Percentiles rank a stretch among this genome's conserved stretches.
Conservation (phyloP, 768 basidiomycete species). For the Russula virescens region DNA sequence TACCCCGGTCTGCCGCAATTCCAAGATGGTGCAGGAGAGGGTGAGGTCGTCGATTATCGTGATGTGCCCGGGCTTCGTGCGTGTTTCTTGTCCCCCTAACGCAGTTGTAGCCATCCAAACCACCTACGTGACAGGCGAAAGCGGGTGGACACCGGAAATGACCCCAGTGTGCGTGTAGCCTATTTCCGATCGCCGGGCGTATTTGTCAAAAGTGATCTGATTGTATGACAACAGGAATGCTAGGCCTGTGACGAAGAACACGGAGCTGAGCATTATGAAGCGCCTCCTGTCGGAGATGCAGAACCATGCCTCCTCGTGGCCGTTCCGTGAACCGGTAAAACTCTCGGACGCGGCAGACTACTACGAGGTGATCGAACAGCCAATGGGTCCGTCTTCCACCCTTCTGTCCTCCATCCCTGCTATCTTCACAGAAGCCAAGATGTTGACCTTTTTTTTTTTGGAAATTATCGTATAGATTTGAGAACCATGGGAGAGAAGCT, state of each 20-base stretch:
- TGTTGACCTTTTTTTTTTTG: not conserved
- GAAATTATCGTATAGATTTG: slow-evolving; percentile 54
- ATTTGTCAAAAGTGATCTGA: not conserved
- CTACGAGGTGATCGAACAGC: slow-evolving; percentile 79
- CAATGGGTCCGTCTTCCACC: slow-evolving; percentile 70
- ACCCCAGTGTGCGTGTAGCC: slow-evolving; percentile 53
- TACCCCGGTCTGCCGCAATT: slow-evolving; percentile 77
- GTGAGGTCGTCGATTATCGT: slow-evolving; percentile 55
- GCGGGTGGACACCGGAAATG: slow-evolving; percentile 88
- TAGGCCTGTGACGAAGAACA: slow-evolving; percentile 45
- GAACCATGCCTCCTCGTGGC: slow-evolving; percentile 77
- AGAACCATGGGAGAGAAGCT: slow-evolving; percentile 85
- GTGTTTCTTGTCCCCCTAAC: slow-evolving; percentile 26
- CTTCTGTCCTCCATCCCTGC: not conserved
- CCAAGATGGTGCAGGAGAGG: slow-evolving; percentile 49
- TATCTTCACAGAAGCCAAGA: slow-evolving; percentile 4
- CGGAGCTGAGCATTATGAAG: slow-evolving; percentile 65
- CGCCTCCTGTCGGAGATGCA: slow-evolving; percentile 74
- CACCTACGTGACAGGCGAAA: slow-evolving; percentile 53
- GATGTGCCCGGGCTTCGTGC: slow-evolving; percentile 85
- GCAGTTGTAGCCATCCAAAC: slow-evolving; percentile 13
- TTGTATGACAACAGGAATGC: slow-evolving; percentile 27
- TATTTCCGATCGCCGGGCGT: not conserved
- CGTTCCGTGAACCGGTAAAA: slow-evolving; percentile 80
- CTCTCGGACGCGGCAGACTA: slow-evolving; percentile 80